Conservation (phyloP, 257 asterid species). For the Fraxinus cuspidata region DNA sequence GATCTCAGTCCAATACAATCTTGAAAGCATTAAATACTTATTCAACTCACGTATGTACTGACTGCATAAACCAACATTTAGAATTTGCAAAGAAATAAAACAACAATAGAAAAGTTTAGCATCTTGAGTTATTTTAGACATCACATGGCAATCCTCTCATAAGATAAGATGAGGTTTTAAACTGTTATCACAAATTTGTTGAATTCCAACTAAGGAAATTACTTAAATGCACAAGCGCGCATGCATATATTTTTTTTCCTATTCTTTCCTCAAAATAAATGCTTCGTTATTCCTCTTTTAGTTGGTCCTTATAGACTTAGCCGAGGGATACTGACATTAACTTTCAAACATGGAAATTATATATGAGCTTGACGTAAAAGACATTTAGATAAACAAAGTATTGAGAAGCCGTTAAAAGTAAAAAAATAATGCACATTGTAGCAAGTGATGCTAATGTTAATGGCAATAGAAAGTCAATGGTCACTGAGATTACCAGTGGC, state of each 20-base stretch:
- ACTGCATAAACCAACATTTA: constrained; percentile 10
- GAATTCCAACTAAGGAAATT: too few species aligned
- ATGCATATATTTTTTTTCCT: too few species aligned
- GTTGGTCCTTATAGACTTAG: too few species aligned
- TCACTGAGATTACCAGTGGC: constrained; percentile 82
- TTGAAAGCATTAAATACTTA: too few species aligned
- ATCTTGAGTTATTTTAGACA: background rate
- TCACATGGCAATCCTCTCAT: background rate
- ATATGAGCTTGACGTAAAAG: too few species aligned
- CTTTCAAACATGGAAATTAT: too few species aligned
- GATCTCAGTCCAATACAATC: too few species aligned
- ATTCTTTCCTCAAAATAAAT: too few species aligned
- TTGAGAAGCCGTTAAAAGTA: constrained; percentile 1
- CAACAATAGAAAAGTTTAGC: background rate
- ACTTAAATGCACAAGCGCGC: too few species aligned
- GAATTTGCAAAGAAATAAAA: constrained; percentile 13
- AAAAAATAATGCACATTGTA: background rate
- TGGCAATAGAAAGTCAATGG: constrained; percentile 14
- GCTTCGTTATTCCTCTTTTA: too few species aligned
- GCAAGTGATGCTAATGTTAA: constrained; percentile 8
- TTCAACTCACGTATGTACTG: background rate
- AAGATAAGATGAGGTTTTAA: background rate
- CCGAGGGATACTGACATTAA: too few species aligned
- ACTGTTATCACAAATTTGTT: too few species aligned
- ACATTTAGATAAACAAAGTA: background rate